Base-by-base conservation (phyloP, 257 asterid species). In the Nyctanthes arbortristis region DNA sequence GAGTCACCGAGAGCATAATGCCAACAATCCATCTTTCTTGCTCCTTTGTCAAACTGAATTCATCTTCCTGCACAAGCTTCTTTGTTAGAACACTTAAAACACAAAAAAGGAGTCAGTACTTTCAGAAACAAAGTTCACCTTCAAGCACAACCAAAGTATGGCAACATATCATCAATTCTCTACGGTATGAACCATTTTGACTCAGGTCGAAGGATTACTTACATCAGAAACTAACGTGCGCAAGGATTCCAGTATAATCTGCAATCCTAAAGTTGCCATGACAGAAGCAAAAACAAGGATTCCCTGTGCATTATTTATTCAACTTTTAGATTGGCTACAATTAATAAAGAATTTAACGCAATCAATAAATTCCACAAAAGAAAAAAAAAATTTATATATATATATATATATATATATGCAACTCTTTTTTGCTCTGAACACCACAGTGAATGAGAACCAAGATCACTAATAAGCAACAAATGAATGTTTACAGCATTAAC, bases 281-380 rank as follows among this genome's bases (percentile, higher is more conserved):
- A 79, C 87, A 65, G 83, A 82, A 56, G 87, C 84, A 74, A 82
- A 82, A 35, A 82, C 87, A 18, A 82, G 84, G 65, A 82, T 82
- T 61, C 84, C 84, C 87, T 82, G 79, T 61, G 69, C 13, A 80
- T 65, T 34, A 63, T 39, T 22, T 30, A 33, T 68, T 28, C 45
- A 49, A 61, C n/a, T n/a, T 18, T 40, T 31, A 36, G 60, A 47
- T 59, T 33, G 8, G 30, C 10, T 9, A 52, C 14, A 4, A 22
- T 22, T 20, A 52, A 52, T 30, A 9, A 52, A 20, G 24, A 22
- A 18, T 3, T 20, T 52, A 18, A 47, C 13, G 4, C 13, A 22
- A 4, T 0, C 8, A 20, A 8, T 13, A 22, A 52, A 52, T n/a
- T n/a, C n/a, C n/a, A n/a, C n/a, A n/a, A n/a, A n/a, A n/a, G n/a